These are phyloP conservation scores for Zizania palustris DNA, from an alignment of 202 grass and related monocot genomes.

Conservation along the genomic window DNA sequence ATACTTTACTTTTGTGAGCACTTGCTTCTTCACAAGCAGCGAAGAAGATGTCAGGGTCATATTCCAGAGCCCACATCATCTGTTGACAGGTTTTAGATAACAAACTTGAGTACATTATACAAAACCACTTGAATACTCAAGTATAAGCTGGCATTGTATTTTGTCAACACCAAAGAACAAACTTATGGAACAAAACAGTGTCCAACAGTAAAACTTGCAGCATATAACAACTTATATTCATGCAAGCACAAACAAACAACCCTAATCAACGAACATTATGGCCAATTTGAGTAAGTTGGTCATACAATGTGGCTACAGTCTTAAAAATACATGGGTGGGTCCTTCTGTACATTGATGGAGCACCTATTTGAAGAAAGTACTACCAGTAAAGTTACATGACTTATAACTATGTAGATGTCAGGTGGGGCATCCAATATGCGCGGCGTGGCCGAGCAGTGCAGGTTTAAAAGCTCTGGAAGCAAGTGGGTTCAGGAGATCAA, in stretches of 20 bases:
- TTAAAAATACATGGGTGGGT: background rate
- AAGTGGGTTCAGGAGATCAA: too few relatives aligned
- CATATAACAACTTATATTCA: background rate
- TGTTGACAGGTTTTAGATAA: conserved; percentile 49
- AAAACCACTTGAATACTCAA: background rate
- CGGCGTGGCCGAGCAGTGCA: too few relatives aligned
- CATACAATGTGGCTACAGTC: background rate
- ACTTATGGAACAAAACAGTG: background rate
- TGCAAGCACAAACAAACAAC: conserved; percentile 11
- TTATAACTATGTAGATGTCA: conserved; percentile 11
- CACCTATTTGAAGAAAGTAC: conserved; percentile 24
- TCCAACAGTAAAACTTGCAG: background rate
- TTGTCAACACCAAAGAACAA: conserved; percentile 13
- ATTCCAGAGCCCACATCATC: conserved; percentile 99
- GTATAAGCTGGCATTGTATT: conserved; percentile 16
- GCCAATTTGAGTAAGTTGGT: background rate
- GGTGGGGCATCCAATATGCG: too few relatives aligned
- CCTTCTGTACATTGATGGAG: background rate
- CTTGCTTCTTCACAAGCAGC: conserved; percentile 75
- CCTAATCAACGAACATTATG: background rate
- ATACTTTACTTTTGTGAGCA: conserved; percentile 59
- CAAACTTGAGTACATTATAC: conserved; percentile 24
- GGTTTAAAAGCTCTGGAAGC: too few relatives aligned
- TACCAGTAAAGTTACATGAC: background rate
- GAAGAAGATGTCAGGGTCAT: conserved; percentile 88